phyloP scores from a whole-genome alignment of 371 early-diverging fungal species.

The Catenaria anguillulae region DNA sequence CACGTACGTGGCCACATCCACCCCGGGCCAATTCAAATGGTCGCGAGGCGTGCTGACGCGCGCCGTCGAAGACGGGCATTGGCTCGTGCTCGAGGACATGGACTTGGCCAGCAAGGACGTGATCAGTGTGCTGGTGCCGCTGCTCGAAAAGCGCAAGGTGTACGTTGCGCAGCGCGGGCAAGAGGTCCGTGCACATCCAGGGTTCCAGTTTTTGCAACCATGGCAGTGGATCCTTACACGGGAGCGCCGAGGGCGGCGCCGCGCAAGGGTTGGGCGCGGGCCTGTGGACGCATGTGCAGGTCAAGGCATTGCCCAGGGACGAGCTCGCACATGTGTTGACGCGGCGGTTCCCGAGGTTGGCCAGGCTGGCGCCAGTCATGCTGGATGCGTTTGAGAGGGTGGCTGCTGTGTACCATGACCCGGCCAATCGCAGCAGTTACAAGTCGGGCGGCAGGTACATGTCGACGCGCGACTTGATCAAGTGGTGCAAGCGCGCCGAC shows the following conservation, averaged over 20 bases:
- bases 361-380: slow-evolving; percentile 29
- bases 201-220: slow-evolving; percentile 95
- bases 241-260: slow-evolving; percentile 15
- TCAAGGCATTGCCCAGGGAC: slow-evolving; percentile 41
- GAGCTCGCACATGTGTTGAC: slow-evolving; percentile 52
- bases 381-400: slow-evolving; percentile 46
- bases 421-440: slow-evolving; percentile 29
- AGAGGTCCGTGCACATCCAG: slow-evolving; percentile 68
- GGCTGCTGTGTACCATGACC: slow-evolving; percentile 35
- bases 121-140: slow-evolving; percentile 79
- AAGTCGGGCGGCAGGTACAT: slow-evolving; percentile 29
- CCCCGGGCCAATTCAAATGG: slow-evolving; percentile 88
- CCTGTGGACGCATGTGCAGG: slow-evolving; percentile 62
- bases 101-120: slow-evolving; percentile 97
- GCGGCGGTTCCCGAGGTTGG: slow-evolving; percentile 37
- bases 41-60: slow-evolving; percentile 91
- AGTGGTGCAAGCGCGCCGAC: slow-evolving; percentile 66
- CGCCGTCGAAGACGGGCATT: slow-evolving; percentile 88
- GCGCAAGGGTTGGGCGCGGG: slow-evolving; percentile 47
- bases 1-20: slow-evolving; percentile 84
- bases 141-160: slow-evolving; percentile 83
- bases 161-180: slow-evolving; percentile 86
- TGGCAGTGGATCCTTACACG: slow-evolving; percentile 39
- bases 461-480: slow-evolving; percentile 60
- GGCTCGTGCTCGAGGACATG: slow-evolving; percentile 98